Base-by-base conservation (phyloP, 441 rosid species). In the Adansonia madagascariensis region DNA sequence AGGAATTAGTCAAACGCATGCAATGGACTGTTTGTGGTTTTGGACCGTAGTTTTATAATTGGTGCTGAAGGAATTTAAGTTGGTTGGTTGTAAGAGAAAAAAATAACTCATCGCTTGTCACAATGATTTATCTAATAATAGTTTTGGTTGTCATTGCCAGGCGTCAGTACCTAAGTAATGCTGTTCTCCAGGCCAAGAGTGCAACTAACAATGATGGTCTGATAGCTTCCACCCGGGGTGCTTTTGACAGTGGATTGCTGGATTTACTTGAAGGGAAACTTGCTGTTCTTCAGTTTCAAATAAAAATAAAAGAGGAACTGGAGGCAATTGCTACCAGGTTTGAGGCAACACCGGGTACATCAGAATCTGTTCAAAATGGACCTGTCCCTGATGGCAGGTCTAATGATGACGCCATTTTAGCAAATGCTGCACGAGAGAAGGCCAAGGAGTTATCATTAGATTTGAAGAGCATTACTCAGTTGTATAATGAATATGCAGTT, bases 231-330 rank as follows among this genome's bases (percentile, higher is more conserved):
- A 73, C 84, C 57, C 85, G 80, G 61, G 84, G 85, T 56, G 87
- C 88, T 71, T 73, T 85, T 57, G 98, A 91, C 75, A 85, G 85
- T 86, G 98, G 97, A 74, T 86, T 97, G 86, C 88, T 97, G 73
- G 99, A 92, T 88, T 86, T 97, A 82, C 96, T 97, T 75, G 98
- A 97, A 86, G 98, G 98, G 59, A 97, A 97, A 87, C 98, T 97
- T 22, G 86, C 86, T 10, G 98, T 97, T 82, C 89, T 94, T 73
- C 93, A 89, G 75, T 94, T 94, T 87, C 99, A 96, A 82, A 92
- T 91, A 77, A 96, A 91, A 84, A 88, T 96, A 74, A 91, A 87
- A 82, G 98, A 92, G 57, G 90, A 90, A 85, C 87, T 96, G 77
- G 95, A 91, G 81, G 88, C 93, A 77, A 82, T 89, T 59, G 92